phyloP scores from a whole-genome alignment of 176 grass and related monocot genomes.

The Oryza australiensis region DNA sequence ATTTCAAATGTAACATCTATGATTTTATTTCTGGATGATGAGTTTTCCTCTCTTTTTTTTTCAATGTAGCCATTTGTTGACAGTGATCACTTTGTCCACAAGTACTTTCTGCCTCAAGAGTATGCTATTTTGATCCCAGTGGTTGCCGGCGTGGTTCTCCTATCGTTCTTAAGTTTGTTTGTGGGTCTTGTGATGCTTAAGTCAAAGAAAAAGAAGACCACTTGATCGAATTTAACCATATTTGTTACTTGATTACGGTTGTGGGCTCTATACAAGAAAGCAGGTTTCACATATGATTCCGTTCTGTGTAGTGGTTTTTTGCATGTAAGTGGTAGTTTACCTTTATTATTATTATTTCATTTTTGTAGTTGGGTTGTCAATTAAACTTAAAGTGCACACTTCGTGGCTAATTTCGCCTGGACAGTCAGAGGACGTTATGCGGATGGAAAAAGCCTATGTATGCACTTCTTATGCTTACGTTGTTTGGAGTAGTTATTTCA shows the following conservation, averaged over 20 bases:
- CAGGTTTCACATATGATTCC: not conserved
- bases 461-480: not conserved
- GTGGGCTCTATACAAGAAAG: not conserved
- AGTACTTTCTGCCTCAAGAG: constrained; percentile 83
- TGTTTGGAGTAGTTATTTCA: not conserved
- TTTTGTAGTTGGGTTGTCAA: not conserved
- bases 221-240: constrained; percentile 9
- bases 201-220: constrained; percentile 65
- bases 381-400: not conserved
- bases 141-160: constrained; percentile 63
- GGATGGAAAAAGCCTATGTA: too few relatives aligned
- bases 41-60: constrained; percentile 33
- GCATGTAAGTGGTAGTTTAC: not conserved
- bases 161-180: constrained; percentile 80
- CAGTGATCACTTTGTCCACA: constrained; percentile 80
- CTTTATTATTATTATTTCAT: not conserved
- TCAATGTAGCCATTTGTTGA: constrained; percentile 77
- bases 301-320: not conserved
- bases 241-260: not conserved
- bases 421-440: not conserved
- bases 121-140: constrained; percentile 82
- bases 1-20: not conserved
- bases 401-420: not conserved
- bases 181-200: constrained; percentile 76
- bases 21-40: not conserved